Base-by-base conservation (phyloP, 202 grass and related monocot genomes). In the Hordeum pubiflorum region DNA sequence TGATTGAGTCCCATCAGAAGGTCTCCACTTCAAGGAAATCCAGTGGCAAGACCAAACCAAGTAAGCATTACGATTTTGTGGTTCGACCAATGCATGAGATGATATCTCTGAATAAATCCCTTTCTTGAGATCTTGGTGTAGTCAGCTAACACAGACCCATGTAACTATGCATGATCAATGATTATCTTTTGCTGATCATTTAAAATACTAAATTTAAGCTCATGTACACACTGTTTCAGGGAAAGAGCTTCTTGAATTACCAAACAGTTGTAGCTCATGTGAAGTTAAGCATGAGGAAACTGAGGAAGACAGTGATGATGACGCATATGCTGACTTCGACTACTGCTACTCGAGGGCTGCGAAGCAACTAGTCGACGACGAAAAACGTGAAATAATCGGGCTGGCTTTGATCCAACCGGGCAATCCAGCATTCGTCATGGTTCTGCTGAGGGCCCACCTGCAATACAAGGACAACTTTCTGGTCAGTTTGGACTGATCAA, bases 291-390 rank as follows among this genome's bases (percentile, higher is more conserved):
- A 32, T 63, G 77, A 84, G 34, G 44, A 9, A 67, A 43, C 7
- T n/a, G 67, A 66, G 7, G 75, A 74, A 74, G 80, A 76, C 39
- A 84, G 67, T 52, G 58, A 78, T 70, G 21, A 70, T 37, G 29
- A 76, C 2, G 29, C 10, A 14, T 8, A n/a, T 23, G 34, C 32
- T 11, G 13, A 33, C 11, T 31, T 37, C 9, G 37, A 61, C 4
- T 68, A 52, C 78, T 86, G 31, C 72, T 77, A 82, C 72, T 13
- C 78, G 14, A 87, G 56, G 79, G 10, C 2, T 52, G 64, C 56
- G 2, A 2, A 52, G 32, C 55, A 33, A 20, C 29, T 77, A 63
- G 22, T 0, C 0, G 56, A 57, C 9, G 43, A 63, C 0, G 79
- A 82, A 62, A 76, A 67, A 24, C 10, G 6, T 17, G 20, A 81